Base-by-base conservation (phyloP, 768 basidiomycete species). In the Amanita fuliginea region DNA sequence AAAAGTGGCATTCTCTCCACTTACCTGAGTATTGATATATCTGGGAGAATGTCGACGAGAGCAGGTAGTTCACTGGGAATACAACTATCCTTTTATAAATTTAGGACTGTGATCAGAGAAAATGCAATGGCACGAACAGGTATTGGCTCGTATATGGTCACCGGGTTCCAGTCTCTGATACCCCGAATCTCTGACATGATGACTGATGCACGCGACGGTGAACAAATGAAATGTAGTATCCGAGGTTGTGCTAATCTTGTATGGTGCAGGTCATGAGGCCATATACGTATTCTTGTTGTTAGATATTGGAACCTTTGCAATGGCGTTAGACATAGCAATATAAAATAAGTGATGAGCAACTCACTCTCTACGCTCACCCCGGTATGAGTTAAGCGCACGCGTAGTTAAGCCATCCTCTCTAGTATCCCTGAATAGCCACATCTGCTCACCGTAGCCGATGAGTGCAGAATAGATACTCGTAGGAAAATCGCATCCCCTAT, bases 111-210 rank as follows among this genome's bases (percentile, higher is more conserved):
- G 13, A 10, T 36, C 40, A 32, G 46, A 24, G 34, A 32, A 47
- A 32, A 53, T 8, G 54, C 41, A 35, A 11, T 8, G 35, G 43
- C 3, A 71, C 79, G 50, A 43, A 90, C 89, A 51, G 89, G 90
- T 54, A 92, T 86, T 1, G 92, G 92, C 64, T 94, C 91, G 56
- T 83, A 95, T 37, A 93, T 78, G 1, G 77, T 73, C 40, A 67
- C 67, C 4, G 91, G 85, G 6, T 65, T 57, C 87, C 90, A 91
- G 8, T 59, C 71, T 3, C 67, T 59, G 9, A 77, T 62, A 44
- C 69, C 60, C 3, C 67, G 59, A 10, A 85, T 72, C 61, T 93
- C 83, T 32, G 75, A 71, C 53, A 87, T 67, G 51, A 94, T 83
- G 4, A 67, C 67, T 11, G 68, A 62, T 3, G 88, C 87, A 37